Percentiles rank a stretch among this genome's conserved stretches.
phyloP scores from a whole-genome alignment of 2,329 filamentous ascomycete genomes.

The Neonectria faginata region DNA sequence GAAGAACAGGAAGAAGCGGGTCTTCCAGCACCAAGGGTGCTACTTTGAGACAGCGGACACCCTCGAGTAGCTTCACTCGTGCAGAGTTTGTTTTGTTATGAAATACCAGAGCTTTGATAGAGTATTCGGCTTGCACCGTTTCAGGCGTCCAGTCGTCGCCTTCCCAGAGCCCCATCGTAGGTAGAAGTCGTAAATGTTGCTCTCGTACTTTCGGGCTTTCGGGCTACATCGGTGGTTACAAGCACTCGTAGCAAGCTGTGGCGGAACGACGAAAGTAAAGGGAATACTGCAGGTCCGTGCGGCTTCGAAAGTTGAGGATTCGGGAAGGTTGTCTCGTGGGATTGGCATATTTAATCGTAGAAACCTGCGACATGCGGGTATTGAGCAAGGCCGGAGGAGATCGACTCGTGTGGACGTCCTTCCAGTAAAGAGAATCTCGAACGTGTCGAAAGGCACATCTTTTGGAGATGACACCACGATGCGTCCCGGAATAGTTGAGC shows the following conservation, averaged over 20 bases:
- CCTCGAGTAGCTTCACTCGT: neutral
- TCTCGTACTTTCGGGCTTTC: constrained; percentile 19
- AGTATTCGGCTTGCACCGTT: constrained; percentile 28
- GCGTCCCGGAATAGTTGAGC: constrained; percentile 31
- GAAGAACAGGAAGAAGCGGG: constrained; percentile 6
- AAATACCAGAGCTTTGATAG: constrained; percentile 14
- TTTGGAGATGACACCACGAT: constrained; percentile 18
- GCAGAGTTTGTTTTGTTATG: neutral
- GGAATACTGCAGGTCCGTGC: constrained; percentile 24
- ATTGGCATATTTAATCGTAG: constrained; percentile 37
- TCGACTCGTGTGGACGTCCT: constrained; percentile 25
- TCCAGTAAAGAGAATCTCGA: constrained; percentile 33
- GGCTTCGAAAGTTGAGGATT: constrained; percentile 20
- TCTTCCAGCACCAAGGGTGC: constrained; percentile 8
- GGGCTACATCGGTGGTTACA: constrained; percentile 30
- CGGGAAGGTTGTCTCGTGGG: constrained; percentile 19
- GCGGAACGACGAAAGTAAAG: constrained; percentile 37
- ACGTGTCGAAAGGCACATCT: constrained; percentile 28
- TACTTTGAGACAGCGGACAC: neutral
- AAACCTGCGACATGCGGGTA: constrained; percentile 28
- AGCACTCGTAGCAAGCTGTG: constrained; percentile 30
- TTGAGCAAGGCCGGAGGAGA: constrained; percentile 30
- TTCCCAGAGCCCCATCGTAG: constrained; percentile 36
- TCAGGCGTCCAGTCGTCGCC: constrained; percentile 38
- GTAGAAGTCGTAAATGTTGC: constrained; percentile 34